Conservation (phyloP, 768 basidiomycete genomes). For the Panellus pusillus region DNA sequence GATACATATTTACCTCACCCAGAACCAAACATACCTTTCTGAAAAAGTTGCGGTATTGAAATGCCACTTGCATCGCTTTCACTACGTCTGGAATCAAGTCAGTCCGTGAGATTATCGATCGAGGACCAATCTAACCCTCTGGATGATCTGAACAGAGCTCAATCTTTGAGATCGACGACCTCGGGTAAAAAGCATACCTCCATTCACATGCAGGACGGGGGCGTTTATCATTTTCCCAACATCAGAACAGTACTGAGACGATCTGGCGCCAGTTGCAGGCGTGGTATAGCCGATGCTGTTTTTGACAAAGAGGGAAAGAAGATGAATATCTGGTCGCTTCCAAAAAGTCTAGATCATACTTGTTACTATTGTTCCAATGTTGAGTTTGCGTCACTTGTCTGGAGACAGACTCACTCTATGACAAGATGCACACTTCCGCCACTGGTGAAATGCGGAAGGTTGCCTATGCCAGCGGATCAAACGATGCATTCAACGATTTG, state of each 20-base stretch:
- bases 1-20: neutral
- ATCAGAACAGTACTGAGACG: constrained; percentile 86
- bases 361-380: constrained; percentile 44
- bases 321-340: neutral
- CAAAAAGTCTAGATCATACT: constrained; percentile 35
- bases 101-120: neutral
- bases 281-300: constrained; percentile 89
- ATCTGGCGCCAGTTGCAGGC: constrained; percentile 79
- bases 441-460: constrained; percentile 87
- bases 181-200: constrained; percentile 26
- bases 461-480: constrained; percentile 48
- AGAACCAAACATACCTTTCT: constrained; percentile 51
- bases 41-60: constrained; percentile 84
- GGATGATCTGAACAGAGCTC: constrained; percentile 55
- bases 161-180: no score
- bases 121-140: constrained; percentile 52
- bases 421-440: constrained; percentile 91
- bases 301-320: neutral
- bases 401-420: constrained; percentile 67
- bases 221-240: constrained; percentile 89
- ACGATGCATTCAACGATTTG: neutral
- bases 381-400: neutral
- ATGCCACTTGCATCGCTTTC: constrained; percentile 83
- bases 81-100: constrained; percentile 62
- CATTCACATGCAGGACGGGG: constrained; percentile 89